phyloP scores from a whole-genome alignment of 306 rosid species.

The Cicer pinnatifidum region DNA sequence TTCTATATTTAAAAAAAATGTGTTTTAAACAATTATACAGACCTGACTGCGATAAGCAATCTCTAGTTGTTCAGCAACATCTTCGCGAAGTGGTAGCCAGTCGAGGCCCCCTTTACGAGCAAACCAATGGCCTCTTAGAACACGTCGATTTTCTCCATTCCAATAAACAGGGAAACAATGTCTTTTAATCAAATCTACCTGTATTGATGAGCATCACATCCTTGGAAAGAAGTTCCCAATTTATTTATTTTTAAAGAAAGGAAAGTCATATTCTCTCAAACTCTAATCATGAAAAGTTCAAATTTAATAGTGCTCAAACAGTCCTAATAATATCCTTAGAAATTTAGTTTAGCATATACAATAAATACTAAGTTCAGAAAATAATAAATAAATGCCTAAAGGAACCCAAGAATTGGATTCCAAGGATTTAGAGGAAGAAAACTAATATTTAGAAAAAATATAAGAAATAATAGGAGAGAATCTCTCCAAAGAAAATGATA shows the following conservation, averaged over 20 bases:
- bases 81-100: slow-evolving; percentile 98
- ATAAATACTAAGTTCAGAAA: neutral
- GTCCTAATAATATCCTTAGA: slow-evolving; percentile 18
- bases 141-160: slow-evolving; percentile 96
- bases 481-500: too few relatives aligned
- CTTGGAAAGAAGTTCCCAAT: slow-evolving; percentile 34
- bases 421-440: too few relatives aligned
- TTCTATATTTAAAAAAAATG: slow-evolving; percentile 30
- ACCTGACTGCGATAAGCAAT: slow-evolving; percentile 84
- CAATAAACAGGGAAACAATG: slow-evolving; percentile 96
- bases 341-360: neutral
- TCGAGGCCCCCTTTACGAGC: slow-evolving; percentile 94
- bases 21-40: slow-evolving; percentile 33
- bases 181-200: slow-evolving; percentile 85
- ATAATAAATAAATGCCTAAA: neutral
- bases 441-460: too few relatives aligned
- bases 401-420: too few relatives aligned
- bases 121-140: slow-evolving; percentile 98
- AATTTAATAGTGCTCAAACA: slow-evolving; percentile 3
- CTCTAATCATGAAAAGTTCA: neutral
- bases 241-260: neutral
- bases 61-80: slow-evolving; percentile 91
- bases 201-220: slow-evolving; percentile 43
- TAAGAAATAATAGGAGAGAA: too few relatives aligned
- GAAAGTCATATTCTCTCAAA: slow-evolving; percentile 11